Evolutionary conservation across 306 rosid genomes (phyloP), one percentile per base, ranked within the genome.

Genomic region (Geum urbanum): DNA sequence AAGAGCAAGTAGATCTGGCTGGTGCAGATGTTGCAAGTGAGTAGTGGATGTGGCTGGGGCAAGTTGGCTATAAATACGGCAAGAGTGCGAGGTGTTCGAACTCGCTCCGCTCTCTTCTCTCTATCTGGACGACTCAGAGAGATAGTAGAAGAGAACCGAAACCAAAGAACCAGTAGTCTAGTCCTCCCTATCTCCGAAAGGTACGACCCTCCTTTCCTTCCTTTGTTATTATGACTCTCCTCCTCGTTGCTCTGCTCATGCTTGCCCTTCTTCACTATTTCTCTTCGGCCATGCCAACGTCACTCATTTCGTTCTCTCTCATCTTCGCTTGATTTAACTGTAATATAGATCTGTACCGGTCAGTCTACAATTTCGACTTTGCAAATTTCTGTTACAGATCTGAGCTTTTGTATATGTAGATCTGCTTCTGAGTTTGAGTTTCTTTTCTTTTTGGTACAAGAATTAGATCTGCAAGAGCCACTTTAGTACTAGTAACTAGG

Each of bases 61-160:
- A 5, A 15, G 60, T 47, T 48, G 63, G 72, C 83, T 82, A 88
- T 88, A 88, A 85, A 84, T 88, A 82, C 3, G 39, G 57, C 64
- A 70, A 71, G 73, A 7, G 40, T 45, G 16, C 14, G 50, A 18
- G 5, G 6, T 67, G 46, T 35, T 70, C 10, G 40, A 78, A 78
- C 74, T 78, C 78, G 82, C 77, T 67, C 82, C 66, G 18, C 9
- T 61, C 82, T 73, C 78, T 73, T 74, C 72, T 63, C 51, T 59
- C 62, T 1, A 50, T 40, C 68, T n/a, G 14, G 8, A 32, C 37
- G 27, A 14, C 8, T 4, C 6, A 58, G 20, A 3, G 16, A 27
- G 37, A 32, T 32, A 51, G 67, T 13, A 27, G 69, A 67, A 48
- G 48, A 22, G 59, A 39, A 53, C 58, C 55, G 14, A 15, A 35